A percentile compares a stretch with the other conserved stretches of the same genome.
Evolutionary conservation across 164 flowering plant genomes (phyloP).

Genomic region (Aristolochia contorta): DNA sequence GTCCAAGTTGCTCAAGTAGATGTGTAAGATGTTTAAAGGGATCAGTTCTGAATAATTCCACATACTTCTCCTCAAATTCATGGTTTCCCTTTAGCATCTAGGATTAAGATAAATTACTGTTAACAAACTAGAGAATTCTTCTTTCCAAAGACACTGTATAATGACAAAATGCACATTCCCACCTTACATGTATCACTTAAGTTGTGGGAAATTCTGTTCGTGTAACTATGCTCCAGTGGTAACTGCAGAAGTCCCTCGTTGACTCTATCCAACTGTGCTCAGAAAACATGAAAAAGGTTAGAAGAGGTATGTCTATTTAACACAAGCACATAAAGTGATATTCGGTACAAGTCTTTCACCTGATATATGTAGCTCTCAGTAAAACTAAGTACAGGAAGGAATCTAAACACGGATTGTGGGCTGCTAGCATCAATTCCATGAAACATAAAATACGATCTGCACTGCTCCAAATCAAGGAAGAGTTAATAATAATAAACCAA

Average conservation of each 20-base stretch:
- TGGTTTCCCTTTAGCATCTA: constrained; percentile 25
- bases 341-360: constrained; percentile 27
- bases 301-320: neutral
- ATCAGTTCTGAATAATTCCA: constrained; percentile 25
- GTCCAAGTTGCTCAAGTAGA: constrained; percentile 45
- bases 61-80: constrained; percentile 7
- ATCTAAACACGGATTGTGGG: constrained; percentile 58
- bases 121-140: neutral
- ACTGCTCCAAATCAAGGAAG: constrained; percentile 35
- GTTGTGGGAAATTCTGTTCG: constrained; percentile 12
- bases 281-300: neutral
- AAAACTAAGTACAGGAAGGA: constrained; percentile 76
- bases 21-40: constrained; percentile 48
- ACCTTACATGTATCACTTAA: constrained; percentile 7
- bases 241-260: constrained; percentile 53
- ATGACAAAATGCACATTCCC: constrained; percentile 6
- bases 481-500: neutral
- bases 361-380: constrained; percentile 90
- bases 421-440: constrained; percentile 67
- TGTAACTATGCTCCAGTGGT: constrained; percentile 10
- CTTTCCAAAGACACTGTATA: neutral
- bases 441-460: constrained; percentile 95
- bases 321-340: neutral
- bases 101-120: neutral
- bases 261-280: constrained; percentile 60